Percentiles rank a stretch among this genome's conserved stretches.
Conservation (phyloP, 2,329 filamentous ascomycete species). For the Thyridium curvatum region DNA sequence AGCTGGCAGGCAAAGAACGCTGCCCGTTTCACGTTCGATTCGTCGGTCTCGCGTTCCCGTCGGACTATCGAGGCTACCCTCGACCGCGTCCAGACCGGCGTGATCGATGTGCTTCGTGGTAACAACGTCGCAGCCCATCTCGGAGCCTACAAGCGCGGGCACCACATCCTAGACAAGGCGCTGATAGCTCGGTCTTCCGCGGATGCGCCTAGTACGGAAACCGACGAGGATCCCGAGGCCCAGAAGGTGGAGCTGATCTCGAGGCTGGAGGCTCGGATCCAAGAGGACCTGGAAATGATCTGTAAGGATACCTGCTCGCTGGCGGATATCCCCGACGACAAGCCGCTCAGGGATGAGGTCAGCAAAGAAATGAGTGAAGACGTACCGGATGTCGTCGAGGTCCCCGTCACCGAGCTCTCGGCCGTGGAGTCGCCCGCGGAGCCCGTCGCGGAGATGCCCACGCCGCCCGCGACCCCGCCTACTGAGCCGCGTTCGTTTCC, state of each 20-base stretch:
- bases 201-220: slow-evolving; percentile 22
- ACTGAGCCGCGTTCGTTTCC: slow-evolving; percentile 12
- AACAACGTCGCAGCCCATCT: slow-evolving; percentile 40
- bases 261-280: slow-evolving; percentile 36
- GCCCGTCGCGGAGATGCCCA: not conserved
- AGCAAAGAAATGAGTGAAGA: too few relatives aligned
- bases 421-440: too few relatives aligned
- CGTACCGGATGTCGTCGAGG: too few relatives aligned
- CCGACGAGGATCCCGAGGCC: slow-evolving; percentile 24
- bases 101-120: slow-evolving; percentile 40
- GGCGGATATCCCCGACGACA: slow-evolving; percentile 22
- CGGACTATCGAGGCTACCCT: slow-evolving; percentile 41
- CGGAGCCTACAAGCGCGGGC: slow-evolving; percentile 44
- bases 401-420: too few relatives aligned
- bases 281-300: slow-evolving; percentile 39
- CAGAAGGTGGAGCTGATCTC: slow-evolving; percentile 30
- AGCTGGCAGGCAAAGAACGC: slow-evolving; percentile 41
- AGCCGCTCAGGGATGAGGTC: slow-evolving; percentile 6
- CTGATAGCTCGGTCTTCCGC: slow-evolving; percentile 27
- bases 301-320: slow-evolving; percentile 46
- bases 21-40: slow-evolving; percentile 34
- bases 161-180: slow-evolving; percentile 44
- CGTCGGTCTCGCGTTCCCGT: slow-evolving; percentile 33
- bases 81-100: slow-evolving; percentile 43
- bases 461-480: slow-evolving; percentile 1